Evolutionary conservation across 768 basidiomycete species (phyloP), one percentile per base, ranked within the genome.

Genomic region (Suillus cothurnatus): DNA sequence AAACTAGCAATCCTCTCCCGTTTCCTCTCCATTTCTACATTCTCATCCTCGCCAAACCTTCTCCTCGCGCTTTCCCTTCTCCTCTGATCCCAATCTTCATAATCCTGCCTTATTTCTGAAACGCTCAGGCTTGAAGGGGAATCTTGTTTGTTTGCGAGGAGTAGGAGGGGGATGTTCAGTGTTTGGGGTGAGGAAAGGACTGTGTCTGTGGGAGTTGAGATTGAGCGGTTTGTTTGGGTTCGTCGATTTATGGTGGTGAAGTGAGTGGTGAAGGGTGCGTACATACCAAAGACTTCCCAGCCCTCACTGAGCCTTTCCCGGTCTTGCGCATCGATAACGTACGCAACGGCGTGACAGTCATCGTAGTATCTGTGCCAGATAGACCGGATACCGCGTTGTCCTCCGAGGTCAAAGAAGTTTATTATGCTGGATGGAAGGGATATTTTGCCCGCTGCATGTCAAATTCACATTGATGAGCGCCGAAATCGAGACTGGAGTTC

Each of bases 71-170:
- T 90, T 73, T 90, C 90, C 52, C 89, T 80, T 73, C 89, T 88
- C 57, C 86, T 82, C 71, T 92, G 89, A 72, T 92, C 86, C 92
- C 94, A 95, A 56, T 89, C 89, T 74, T 94, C 92, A 66, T 94
- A 94, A 74, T 92, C 88, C 66, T 95, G 90, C 26, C 95, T 81
- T 57, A 99, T 95, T 67, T 98, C 94, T 60, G 94, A 90, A 0
- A 95, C 93, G 0, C 93, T 91, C 38, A 98, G 81, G 69, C 91
- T 91, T 21, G 81, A 77, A 0, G 91, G 89, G 4, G 85, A 87
- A 70, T 99, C 97, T 76, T 98, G 97, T 75, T 99, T 99, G 80
- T 99, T 99, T 32, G 96, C 97, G 21, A 98, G 84, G 12, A 99
- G 87, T 7, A 99, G 82, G 2, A 97, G 84, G 0, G 97, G 97